Conservation (phyloP, 2,329 filamentous ascomycete genomes). For the Trichoderma aggressivum region DNA sequence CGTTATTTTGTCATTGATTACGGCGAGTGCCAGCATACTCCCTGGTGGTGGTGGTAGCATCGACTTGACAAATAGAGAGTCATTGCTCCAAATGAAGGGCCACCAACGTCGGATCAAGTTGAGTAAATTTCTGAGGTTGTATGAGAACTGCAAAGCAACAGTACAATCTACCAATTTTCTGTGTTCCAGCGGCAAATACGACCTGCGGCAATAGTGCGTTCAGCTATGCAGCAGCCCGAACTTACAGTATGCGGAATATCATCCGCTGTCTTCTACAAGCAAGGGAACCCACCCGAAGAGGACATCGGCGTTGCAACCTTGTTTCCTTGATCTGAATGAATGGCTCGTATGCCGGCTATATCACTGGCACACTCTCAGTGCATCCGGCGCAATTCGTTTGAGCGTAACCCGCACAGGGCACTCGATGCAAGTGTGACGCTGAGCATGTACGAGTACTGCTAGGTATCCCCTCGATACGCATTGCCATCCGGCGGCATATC, state of each 20-base stretch:
- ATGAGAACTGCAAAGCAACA: not conserved
- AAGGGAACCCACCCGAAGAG: not conserved
- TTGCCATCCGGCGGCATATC: not conserved
- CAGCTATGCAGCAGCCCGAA: not conserved
- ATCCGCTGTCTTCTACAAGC: not conserved
- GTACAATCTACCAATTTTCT: not conserved
- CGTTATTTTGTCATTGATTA: not conserved
- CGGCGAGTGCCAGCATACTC: not conserved
- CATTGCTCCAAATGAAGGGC: not conserved
- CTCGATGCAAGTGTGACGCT: not conserved
- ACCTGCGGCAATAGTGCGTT: not conserved
- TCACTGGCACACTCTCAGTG: not conserved
- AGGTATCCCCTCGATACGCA: not conserved
- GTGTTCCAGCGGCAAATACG: not conserved
- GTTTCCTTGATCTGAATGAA: not conserved
- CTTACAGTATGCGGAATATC: not conserved
- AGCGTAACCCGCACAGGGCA: not conserved
- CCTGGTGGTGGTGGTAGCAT: not conserved
- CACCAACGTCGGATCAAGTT: not conserved
- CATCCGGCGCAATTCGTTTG: not conserved
- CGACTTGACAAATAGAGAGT: not conserved
- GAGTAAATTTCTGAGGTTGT: not conserved
- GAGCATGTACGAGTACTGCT: not conserved
- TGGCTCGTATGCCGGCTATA: not conserved
- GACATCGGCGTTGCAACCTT: not conserved